Conservation (phyloP, 1,284 basidiomycete genomes). For the Paramarasmius palmivorus region DNA sequence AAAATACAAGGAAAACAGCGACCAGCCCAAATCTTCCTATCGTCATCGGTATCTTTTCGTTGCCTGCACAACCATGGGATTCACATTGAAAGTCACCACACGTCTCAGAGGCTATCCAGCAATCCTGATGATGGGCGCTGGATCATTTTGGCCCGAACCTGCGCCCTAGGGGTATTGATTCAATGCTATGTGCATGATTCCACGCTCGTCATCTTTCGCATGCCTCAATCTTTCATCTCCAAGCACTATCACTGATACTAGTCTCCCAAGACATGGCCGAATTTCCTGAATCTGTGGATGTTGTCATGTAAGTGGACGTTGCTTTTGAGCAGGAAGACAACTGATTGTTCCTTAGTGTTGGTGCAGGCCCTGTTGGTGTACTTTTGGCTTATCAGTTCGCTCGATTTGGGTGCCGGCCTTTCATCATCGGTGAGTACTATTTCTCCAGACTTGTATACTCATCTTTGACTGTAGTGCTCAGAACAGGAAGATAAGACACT, state of each 20-base stretch:
- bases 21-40: too few species aligned
- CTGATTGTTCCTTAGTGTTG: slow-evolving; percentile 14
- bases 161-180: neutral
- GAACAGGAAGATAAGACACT: slow-evolving; percentile 24
- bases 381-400: slow-evolving; percentile 25
- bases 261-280: neutral
- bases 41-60: too few species aligned
- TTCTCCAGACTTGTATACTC: neutral
- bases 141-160: too few species aligned
- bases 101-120: too few species aligned
- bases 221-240: neutral
- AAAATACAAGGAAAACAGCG: too few species aligned
- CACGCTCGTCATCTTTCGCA: too few species aligned
- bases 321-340: neutral
- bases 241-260: neutral
- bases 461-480: neutral
- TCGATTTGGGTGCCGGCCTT: slow-evolving; percentile 24
- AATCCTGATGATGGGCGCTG: too few species aligned
- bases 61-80: too few species aligned
- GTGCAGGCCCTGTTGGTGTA: slow-evolving; percentile 24
- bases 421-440: slow-evolving; percentile 21
- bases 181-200: neutral
- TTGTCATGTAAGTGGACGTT: slow-evolving; percentile 1
- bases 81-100: too few species aligned
- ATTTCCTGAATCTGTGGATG: slow-evolving; percentile 2